A percentile compares a stretch with the other conserved stretches of the same genome.
Conservation (phyloP, 768 basidiomycete genomes). For the Phanerochaete carnosa region DNA sequence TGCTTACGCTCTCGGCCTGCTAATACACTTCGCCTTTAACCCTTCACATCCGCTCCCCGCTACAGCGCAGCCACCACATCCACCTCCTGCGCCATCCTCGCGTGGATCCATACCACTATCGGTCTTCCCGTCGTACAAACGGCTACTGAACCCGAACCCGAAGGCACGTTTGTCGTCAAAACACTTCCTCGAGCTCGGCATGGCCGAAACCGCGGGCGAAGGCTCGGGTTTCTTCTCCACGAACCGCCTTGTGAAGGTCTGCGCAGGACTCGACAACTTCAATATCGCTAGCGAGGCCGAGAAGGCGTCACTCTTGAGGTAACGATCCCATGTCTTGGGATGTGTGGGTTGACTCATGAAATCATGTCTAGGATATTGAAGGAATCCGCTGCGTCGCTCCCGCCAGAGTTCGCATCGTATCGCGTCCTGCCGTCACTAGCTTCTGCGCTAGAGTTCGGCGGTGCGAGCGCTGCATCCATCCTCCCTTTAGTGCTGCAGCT, state of each 20-base stretch:
- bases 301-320: slow-evolving; percentile 71
- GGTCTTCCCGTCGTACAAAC: slow-evolving; percentile 81
- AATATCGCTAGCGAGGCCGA: slow-evolving; percentile 78
- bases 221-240: slow-evolving; percentile 74
- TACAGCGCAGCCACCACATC: slow-evolving; percentile 68
- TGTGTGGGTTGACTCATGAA: background rate
- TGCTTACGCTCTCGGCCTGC: slow-evolving; percentile 83
- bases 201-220: slow-evolving; percentile 56
- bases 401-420: slow-evolving; percentile 79
- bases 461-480: slow-evolving; percentile 66
- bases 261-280: slow-evolving; percentile 83
- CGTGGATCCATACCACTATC: slow-evolving; percentile 72
- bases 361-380: slow-evolving; percentile 58
- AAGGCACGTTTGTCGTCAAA: slow-evolving; percentile 75
- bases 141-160: slow-evolving; percentile 85
- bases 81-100: slow-evolving; percentile 71
- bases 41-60: slow-evolving; percentile 69
- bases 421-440: slow-evolving; percentile 87
- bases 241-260: slow-evolving; percentile 84
- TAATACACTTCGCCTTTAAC: slow-evolving; percentile 87
- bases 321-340: background rate
- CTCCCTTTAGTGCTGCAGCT: slow-evolving; percentile 84
- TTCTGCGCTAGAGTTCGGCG: slow-evolving; percentile 74
- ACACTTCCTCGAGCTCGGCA: slow-evolving; percentile 76
- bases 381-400: slow-evolving; percentile 77